Evolutionary conservation across 139 green algal genomes (phyloP).

Genomic region (Tetradesmus lagerheimii): DNA sequence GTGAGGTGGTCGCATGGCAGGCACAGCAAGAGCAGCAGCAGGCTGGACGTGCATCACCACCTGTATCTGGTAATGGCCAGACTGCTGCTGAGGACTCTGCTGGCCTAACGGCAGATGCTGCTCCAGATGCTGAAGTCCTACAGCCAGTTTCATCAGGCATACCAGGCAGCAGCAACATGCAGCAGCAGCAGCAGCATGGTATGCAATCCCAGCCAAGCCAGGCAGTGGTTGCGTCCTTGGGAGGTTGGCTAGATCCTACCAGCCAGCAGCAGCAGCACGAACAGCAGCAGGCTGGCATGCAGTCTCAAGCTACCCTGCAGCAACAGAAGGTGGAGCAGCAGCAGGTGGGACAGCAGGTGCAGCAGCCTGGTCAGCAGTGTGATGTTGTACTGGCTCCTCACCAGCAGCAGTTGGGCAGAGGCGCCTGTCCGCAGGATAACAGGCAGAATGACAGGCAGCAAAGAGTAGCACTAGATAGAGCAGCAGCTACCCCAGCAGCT

Average conservation of each 20-base stretch:
- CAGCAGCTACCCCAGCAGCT: background rate
- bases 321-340: background rate
- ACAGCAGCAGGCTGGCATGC: background rate
- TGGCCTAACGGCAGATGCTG: background rate
- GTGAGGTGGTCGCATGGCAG: background rate
- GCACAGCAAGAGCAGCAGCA: background rate
- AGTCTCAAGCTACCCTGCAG: background rate
- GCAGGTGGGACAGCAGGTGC: background rate
- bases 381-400: background rate
- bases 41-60: background rate
- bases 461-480: background rate
- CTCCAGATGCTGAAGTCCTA: background rate
- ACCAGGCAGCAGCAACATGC: background rate
- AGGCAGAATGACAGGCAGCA: background rate
- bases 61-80: background rate
- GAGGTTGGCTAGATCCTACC: background rate
- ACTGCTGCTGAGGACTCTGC: background rate
- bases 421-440: background rate
- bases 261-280: slow-evolving; percentile 1
- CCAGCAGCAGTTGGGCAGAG: background rate
- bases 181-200: background rate
- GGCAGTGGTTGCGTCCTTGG: background rate
- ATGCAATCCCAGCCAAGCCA: background rate
- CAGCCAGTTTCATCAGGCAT: background rate
- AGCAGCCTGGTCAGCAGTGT: background rate